Conservation (phyloP, 2,329 filamentous ascomycete species). For the Herpomyces periplanetae region DNA sequence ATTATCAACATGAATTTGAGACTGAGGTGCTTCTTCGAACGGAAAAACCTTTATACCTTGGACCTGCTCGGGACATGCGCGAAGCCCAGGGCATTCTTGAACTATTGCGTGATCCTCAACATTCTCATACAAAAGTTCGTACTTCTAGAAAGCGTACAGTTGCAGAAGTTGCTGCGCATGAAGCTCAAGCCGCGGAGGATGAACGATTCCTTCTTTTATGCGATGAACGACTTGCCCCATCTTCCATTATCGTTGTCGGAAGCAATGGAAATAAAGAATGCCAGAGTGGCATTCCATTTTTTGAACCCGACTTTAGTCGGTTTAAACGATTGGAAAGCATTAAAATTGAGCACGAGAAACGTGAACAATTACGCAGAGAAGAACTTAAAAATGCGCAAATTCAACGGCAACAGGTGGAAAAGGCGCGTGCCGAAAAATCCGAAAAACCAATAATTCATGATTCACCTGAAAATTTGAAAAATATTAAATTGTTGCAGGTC, state of each 20-base stretch:
- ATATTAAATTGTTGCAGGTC: too few relatives aligned
- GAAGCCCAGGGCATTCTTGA: conserved; percentile 32
- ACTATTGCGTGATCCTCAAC: conserved; percentile 29
- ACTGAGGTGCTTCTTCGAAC: conserved; percentile 32
- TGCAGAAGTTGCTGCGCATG: conserved; percentile 73
- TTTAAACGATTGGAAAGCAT: conserved; percentile 76
- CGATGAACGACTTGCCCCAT: conserved; percentile 36
- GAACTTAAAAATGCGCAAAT: too few relatives aligned
- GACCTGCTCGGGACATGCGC: conserved; percentile 25
- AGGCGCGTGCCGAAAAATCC: too few relatives aligned
- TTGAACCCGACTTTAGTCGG: conserved; percentile 50
- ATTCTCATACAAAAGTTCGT: conserved; percentile 37
- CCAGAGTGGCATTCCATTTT: conserved; percentile 25
- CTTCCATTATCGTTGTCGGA: conserved; percentile 14
- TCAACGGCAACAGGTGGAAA: too few relatives aligned
- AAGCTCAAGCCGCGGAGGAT: conserved; percentile 52
- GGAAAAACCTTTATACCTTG: conserved; percentile 30
- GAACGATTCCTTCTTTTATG: conserved; percentile 73
- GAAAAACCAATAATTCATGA: too few relatives aligned
- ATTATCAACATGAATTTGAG: conserved; percentile 32
- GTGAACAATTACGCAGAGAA: conserved; percentile 20
- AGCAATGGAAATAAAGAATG: conserved; percentile 29
- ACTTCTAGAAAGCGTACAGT: conserved; percentile 75
- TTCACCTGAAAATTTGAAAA: too few relatives aligned
- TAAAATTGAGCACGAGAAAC: conserved; percentile 19